These are phyloP conservation scores for Ogataea allantospora DNA, from an alignment of 805 yeast species.

Conservation along the genomic window DNA sequence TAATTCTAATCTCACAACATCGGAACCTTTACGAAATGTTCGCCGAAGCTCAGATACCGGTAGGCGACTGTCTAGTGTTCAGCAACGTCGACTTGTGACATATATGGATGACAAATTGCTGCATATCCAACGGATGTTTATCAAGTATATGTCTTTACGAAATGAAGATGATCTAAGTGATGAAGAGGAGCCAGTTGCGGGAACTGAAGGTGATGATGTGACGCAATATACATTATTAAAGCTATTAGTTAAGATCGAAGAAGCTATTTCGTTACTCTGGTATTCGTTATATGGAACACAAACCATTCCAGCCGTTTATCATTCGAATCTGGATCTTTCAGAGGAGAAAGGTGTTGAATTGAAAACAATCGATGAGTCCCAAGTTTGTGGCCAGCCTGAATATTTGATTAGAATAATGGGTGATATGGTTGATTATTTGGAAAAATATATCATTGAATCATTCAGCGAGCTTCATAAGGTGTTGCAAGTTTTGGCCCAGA, in stretches of 20 bases:
- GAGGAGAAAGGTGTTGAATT: constrained; percentile 11
- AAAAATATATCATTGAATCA: constrained; percentile 33
- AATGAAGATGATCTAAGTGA: constrained; percentile 24
- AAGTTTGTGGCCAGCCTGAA: constrained; percentile 57
- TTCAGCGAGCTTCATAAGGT: constrained; percentile 25
- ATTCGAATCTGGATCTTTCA: constrained; percentile 17
- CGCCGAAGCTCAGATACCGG: constrained; percentile 1
- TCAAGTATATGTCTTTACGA: constrained; percentile 35
- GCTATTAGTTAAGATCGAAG: constrained; percentile 45
- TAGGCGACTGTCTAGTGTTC: constrained; percentile 41
- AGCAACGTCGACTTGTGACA: constrained; percentile 54
- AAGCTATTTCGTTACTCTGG: constrained; percentile 59
- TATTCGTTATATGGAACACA: constrained; percentile 45
- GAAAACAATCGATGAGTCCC: constrained; percentile 16
- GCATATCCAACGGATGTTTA: constrained; percentile 53
- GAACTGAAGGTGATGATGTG: constrained; percentile 4
- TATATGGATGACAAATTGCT: constrained; percentile 56
- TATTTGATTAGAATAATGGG: constrained; percentile 64
- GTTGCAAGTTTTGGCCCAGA: constrained; percentile 23
- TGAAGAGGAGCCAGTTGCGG: neutral
- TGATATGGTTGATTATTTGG: constrained; percentile 61
- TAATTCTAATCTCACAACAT: constrained; percentile 24
- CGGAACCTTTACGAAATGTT: constrained; percentile 23
- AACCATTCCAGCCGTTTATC: constrained; percentile 30
- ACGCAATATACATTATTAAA: constrained; percentile 27